These are phyloP conservation scores for Tylopilus sp. DNA, from an alignment of 768 basidiomycete genomes.

Conservation along the genomic window DNA sequence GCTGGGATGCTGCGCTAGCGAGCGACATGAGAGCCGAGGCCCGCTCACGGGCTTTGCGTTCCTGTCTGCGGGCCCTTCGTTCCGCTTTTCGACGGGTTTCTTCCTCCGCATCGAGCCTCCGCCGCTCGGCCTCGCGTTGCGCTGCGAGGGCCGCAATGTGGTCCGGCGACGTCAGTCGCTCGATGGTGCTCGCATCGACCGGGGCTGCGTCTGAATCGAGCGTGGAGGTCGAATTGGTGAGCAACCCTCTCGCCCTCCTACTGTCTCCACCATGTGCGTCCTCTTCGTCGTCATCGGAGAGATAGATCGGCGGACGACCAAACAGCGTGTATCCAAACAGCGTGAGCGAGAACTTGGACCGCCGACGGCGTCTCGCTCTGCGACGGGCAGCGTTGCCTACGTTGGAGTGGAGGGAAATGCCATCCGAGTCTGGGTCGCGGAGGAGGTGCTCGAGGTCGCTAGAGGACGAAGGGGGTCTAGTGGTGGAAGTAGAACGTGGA, in stretches of 20 bases:
- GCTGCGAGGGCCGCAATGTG: constrained; percentile 29
- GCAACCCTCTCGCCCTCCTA: constrained; percentile 22
- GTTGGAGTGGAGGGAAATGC: constrained; percentile 66
- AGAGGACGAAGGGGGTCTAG: constrained; percentile 13
- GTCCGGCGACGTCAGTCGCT: constrained; percentile 44
- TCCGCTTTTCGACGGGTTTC: constrained; percentile 47
- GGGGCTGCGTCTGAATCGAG: constrained; percentile 72
- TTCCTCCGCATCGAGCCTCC: constrained; percentile 32
- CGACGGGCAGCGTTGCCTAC: constrained; percentile 35
- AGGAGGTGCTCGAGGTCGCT: constrained; percentile 51
- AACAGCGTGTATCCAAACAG: constrained; percentile 69
- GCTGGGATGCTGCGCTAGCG: constrained; percentile 22
- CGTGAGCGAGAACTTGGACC: constrained; percentile 40
- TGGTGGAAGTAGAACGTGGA: constrained; percentile 24
- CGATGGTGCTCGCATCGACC: constrained; percentile 56
- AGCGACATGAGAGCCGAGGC: constrained; percentile 32
- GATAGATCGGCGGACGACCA: constrained; percentile 57
- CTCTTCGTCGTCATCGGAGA: constrained; percentile 56
- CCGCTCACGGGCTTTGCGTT: constrained; percentile 44
- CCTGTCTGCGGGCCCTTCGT: constrained; percentile 42
- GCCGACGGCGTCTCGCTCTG: constrained; percentile 34
- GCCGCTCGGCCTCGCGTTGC: constrained; percentile 29
- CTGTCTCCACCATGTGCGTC: constrained; percentile 17
- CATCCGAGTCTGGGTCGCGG: constrained; percentile 52
- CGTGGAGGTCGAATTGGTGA: constrained; percentile 37